Evolutionary conservation across 495 filamentous ascomycete genomes (phyloP).

Genomic region (Pseudoneurospora amorphoporcata): DNA sequence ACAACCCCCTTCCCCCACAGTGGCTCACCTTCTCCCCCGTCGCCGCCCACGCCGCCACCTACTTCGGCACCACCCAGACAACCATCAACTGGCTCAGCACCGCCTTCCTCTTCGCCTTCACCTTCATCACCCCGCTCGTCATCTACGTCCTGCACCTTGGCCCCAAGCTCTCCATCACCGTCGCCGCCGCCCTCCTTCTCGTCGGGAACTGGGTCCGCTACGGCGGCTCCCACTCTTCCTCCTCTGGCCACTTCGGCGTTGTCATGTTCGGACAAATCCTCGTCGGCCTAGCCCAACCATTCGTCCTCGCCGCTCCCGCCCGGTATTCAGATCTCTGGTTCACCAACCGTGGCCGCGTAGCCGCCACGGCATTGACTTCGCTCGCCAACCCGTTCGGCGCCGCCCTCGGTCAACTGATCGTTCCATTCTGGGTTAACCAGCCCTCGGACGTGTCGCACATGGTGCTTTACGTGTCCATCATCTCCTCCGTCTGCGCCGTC

Average conservation of each 20-base stretch:
- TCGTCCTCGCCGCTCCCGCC: slow-evolving; percentile 82
- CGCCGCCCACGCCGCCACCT: slow-evolving; percentile 61
- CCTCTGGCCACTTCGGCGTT: slow-evolving; percentile 49
- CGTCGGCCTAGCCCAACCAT: slow-evolving; percentile 81
- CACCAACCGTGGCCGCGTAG: slow-evolving; percentile 68
- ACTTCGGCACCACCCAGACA: slow-evolving; percentile 64
- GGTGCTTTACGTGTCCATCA: slow-evolving; percentile 79
- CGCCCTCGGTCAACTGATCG: slow-evolving; percentile 76
- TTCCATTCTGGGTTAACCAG: slow-evolving; percentile 60
- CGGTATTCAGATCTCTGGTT: slow-evolving; percentile 95
- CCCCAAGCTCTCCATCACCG: slow-evolving; percentile 69
- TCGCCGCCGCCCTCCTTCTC: slow-evolving; percentile 59
- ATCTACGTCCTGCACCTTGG: slow-evolving; percentile 73
- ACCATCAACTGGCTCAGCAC: slow-evolving; percentile 91
- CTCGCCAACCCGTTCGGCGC: slow-evolving; percentile 84
- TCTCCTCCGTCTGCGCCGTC: slow-evolving; percentile 61
- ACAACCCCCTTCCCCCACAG: slow-evolving; percentile 29
- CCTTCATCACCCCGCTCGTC: slow-evolving; percentile 57
- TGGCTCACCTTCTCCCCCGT: slow-evolving; percentile 92
- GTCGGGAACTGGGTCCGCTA: slow-evolving; percentile 91
- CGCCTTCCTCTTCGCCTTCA: slow-evolving; percentile 75
- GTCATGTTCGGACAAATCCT: slow-evolving; percentile 95
- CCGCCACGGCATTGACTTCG: slow-evolving; percentile 76
- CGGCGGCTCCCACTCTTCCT: slow-evolving; percentile 52
- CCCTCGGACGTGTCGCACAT: slow-evolving; percentile 61